Evolutionary conservation across 2,329 filamentous ascomycete species (phyloP).

Genomic region (Grosmannia serpens): DNA sequence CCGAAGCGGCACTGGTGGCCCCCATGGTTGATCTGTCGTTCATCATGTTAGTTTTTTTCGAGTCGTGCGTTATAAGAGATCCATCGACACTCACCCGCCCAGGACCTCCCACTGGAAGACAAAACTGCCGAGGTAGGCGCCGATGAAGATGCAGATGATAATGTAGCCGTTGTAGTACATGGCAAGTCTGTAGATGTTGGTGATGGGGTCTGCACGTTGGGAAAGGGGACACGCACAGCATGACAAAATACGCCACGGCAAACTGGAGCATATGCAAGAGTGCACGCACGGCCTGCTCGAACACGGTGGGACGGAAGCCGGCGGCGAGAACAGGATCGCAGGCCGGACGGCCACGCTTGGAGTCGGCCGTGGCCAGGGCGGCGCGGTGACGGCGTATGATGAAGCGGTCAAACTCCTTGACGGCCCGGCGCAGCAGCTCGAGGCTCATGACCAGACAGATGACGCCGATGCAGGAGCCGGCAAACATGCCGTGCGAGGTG

Average conservation of each 20-base stretch:
- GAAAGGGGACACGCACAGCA: slow-evolving; percentile 35
- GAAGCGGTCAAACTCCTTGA: slow-evolving; percentile 62
- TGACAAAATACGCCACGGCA: slow-evolving; percentile 66
- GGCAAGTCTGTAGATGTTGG: slow-evolving; percentile 20
- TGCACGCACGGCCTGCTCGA: slow-evolving; percentile 57
- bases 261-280: slow-evolving; percentile 61
- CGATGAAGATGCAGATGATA: slow-evolving; percentile 71
- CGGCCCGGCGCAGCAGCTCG: slow-evolving; percentile 58
- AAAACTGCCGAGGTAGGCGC: slow-evolving; percentile 61
- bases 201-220: background rate
- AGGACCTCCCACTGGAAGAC: slow-evolving; percentile 60
- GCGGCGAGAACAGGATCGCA: background rate
- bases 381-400: slow-evolving; percentile 40
- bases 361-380: background rate
- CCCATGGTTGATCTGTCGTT: background rate
- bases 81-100: slow-evolving; percentile 8
- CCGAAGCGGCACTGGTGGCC: slow-evolving; percentile 15
- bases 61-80: background rate
- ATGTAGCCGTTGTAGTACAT: slow-evolving; percentile 62
- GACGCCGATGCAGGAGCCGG: slow-evolving; percentile 68
- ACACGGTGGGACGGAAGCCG: slow-evolving; percentile 42
- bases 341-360: background rate
- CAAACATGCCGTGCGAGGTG: slow-evolving; percentile 59
- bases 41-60: background rate
- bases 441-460: slow-evolving; percentile 61